Evolutionary conservation across 768 basidiomycete genomes (phyloP), one percentile per base, ranked within the genome.

Genomic region (Tephrocybe sp.): DNA sequence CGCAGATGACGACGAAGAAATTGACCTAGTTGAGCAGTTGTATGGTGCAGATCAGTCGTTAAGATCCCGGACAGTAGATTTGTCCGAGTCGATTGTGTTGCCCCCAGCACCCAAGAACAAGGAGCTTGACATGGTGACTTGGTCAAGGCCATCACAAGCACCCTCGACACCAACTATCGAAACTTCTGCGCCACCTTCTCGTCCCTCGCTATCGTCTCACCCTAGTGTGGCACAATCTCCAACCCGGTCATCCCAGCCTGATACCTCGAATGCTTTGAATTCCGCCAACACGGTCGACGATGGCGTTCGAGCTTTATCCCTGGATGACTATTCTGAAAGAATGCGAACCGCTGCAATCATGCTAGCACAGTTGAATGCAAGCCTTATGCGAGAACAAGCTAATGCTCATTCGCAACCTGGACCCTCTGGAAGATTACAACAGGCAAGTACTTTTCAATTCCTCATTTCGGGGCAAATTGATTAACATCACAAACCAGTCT

Each of bases 321-420:
- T 99, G 19, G 95, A 99, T 58, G 95, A 99, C 57, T 99, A 99
- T 69, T 95, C 95, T 1, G 93, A 97, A 57, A 83, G 97, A 43
- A 99, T 99, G 97, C 84, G 92, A 7, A 97, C 94, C 9, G 97
- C 97, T 9, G 97, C 97, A 9, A 86, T 98, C 54, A 97, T 99
- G 97, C 84, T 99, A 23, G 86, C 97, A 1, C 97, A 99, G 67
- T 78, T 99, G 41, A 97, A 94, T 59, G 86, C 92, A 1, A 91
- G 78, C 59, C 74, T 88, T 43, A 71, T 79, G 24, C 78, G 81
- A 54, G 86, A 88, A 57, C 66, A 75, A 21, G 59, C 72, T 3
- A 69, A 66, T 55, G 34, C 46, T 18, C 38, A 40, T 11, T 40
- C 51, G 18, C 49, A 52, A 25, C 31, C 51, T 13, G 54, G 42